Percentiles rank a stretch among this genome's conserved stretches.
phyloP scores from a whole-genome alignment of 345 rosid genomes.

The Boechera stricta region DNA sequence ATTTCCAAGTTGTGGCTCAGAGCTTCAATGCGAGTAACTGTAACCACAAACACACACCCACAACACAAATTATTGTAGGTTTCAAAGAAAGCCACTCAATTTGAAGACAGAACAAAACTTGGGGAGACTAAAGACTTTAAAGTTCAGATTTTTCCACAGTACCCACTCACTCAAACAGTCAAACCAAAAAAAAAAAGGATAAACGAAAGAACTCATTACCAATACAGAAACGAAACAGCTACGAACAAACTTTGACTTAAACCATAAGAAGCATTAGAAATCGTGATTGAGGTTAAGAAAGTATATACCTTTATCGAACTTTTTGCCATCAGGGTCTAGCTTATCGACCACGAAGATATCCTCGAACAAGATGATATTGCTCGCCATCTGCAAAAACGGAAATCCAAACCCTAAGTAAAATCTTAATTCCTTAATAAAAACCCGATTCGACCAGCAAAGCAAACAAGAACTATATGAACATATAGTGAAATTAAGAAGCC shows the following conservation, averaged over 20 bases:
- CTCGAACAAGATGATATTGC: constrained; percentile 46
- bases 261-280: neutral
- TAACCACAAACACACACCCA: constrained; percentile 27
- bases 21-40: constrained; percentile 76
- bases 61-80: constrained; percentile 15
- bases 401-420: constrained; percentile 13
- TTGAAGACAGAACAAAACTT: neutral
- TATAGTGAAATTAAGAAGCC: neutral
- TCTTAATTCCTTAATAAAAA: neutral
- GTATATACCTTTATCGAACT: constrained; percentile 73
- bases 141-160: constrained; percentile 2
- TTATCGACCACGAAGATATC: constrained; percentile 71
- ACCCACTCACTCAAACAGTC: neutral
- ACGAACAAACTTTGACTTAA: neutral
- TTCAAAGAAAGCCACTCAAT: constrained; percentile 15
- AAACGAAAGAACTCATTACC: neutral
- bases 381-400: constrained; percentile 40
- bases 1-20: constrained; percentile 64
- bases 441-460: neutral
- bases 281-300: constrained; percentile 5
- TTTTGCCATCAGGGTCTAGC: constrained; percentile 79
- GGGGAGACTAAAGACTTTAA: neutral
- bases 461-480: neutral
- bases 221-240: constrained; percentile 9
- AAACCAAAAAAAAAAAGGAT: neutral